Conservation (phyloP, 1,284 basidiomycete species). For the Leccinum subatratum region DNA sequence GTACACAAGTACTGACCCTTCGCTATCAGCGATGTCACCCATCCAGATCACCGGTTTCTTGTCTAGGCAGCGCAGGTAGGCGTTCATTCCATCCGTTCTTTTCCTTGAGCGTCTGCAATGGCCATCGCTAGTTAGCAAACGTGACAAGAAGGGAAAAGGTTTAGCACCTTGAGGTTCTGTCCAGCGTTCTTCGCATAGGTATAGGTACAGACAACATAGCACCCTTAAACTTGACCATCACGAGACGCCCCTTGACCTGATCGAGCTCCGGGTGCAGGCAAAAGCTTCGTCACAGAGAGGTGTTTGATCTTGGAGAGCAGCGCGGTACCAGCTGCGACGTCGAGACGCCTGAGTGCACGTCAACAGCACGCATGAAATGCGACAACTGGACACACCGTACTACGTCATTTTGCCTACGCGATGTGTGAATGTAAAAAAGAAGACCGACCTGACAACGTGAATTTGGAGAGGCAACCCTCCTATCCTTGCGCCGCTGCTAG, state of each 20-base stretch:
- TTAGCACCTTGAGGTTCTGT: constrained; percentile 68
- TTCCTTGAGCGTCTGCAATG: constrained; percentile 57
- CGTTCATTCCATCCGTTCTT: constrained; percentile 70
- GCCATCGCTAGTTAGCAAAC: constrained; percentile 3
- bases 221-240: constrained; percentile 75
- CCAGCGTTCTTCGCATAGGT: constrained; percentile 92
- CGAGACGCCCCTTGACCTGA: constrained; percentile 67
- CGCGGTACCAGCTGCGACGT: constrained; percentile 69
- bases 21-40: constrained; percentile 79
- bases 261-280: constrained; percentile 69
- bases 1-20: constrained; percentile 41
- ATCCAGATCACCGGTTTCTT: constrained; percentile 84
- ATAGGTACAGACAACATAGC: constrained; percentile 77
- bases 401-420: too few relatives aligned
- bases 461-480: constrained; percentile 30
- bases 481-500: constrained; percentile 68
- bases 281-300: constrained; percentile 56
- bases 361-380: neutral
- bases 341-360: neutral
- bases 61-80: constrained; percentile 69
- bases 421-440: too few relatives aligned
- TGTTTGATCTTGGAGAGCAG: constrained; percentile 77
- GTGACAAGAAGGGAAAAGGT: neutral
- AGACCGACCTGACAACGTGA: neutral
- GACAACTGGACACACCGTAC: constrained; percentile 50